Evolutionary conservation across 2,329 filamentous ascomycete genomes (phyloP).

Genomic region (Akanthomyces uredinophilus): DNA sequence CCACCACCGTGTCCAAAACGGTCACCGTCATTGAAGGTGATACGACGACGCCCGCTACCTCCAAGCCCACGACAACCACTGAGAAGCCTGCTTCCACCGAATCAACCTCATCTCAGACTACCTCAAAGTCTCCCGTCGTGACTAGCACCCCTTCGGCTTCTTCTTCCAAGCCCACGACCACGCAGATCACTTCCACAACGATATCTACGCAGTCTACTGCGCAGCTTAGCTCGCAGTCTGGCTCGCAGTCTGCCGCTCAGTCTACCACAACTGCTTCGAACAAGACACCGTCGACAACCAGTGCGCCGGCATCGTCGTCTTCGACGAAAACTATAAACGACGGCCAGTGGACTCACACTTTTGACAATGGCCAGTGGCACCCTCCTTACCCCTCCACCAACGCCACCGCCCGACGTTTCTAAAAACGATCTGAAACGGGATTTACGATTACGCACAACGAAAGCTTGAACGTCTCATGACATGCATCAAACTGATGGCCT

Average conservation of each 20-base stretch:
- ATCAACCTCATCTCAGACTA: background rate
- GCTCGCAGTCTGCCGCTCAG: background rate
- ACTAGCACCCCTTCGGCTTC: background rate
- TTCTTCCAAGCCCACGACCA: background rate
- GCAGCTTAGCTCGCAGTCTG: background rate
- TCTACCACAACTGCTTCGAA: background rate
- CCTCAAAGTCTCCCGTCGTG: constrained; percentile 10
- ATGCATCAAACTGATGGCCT: background rate
- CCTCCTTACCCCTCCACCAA: constrained; percentile 43
- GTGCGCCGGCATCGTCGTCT: constrained; percentile 10
- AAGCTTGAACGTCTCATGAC: constrained; percentile 9
- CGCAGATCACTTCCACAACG: background rate
- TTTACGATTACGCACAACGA: background rate
- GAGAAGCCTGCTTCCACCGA: background rate
- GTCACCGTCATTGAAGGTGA: background rate
- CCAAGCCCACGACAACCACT: background rate
- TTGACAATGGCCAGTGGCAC: constrained; percentile 42
- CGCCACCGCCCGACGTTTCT: constrained; percentile 23
- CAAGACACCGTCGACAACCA: background rate
- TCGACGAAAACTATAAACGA: constrained; percentile 16
- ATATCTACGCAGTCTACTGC: background rate
- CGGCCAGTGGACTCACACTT: constrained; percentile 25
- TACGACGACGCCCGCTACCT: background rate
- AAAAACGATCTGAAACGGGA: background rate
- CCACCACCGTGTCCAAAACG: background rate